A percentile compares a stretch with the other conserved stretches of the same genome.
phyloP scores from a whole-genome alignment of 768 basidiomycete genomes.

The Lactarius trivialis region DNA sequence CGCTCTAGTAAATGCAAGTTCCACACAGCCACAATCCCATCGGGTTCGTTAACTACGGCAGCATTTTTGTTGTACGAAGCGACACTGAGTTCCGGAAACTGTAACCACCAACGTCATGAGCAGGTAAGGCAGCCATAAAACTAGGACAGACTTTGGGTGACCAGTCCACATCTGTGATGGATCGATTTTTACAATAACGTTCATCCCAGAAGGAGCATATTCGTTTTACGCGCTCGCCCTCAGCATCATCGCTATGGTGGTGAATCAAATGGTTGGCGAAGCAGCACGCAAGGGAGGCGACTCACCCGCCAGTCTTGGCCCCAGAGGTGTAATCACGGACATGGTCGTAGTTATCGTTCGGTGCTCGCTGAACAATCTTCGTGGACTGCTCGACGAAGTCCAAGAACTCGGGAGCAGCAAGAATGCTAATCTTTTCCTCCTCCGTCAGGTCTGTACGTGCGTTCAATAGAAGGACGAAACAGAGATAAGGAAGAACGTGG shows the following conservation, averaged over 20 bases:
- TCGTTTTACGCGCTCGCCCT: conserved; percentile 85
- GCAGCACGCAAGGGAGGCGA: conserved; percentile 14
- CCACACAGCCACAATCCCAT: conserved; percentile 97
- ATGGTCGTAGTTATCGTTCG: conserved; percentile 96
- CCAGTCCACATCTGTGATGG: conserved; percentile 97
- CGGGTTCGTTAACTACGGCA: conserved; percentile 88
- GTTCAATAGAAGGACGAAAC: neutral
- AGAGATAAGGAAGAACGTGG: neutral
- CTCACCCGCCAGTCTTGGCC: conserved; percentile 76
- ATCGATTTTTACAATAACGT: conserved; percentile 84
- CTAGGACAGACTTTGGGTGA: conserved; percentile 72
- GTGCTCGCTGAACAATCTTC: conserved; percentile 89
- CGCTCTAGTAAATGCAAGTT: conserved; percentile 91
- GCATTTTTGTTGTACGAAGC: conserved; percentile 99
- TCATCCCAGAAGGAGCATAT: conserved; percentile 94
- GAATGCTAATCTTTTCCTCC: conserved; percentile 75
- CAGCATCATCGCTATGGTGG: conserved; percentile 69
- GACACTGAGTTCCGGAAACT: conserved; percentile 95
- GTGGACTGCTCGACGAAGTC: conserved; percentile 93
- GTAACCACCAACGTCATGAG: neutral
- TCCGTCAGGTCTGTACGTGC: conserved; percentile 64
- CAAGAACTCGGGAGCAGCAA: conserved; percentile 84
- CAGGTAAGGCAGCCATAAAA: neutral
- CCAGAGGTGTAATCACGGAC: conserved; percentile 94
- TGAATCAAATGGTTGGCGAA: neutral